Percentiles rank a stretch among this genome's conserved stretches.
Evolutionary conservation across 352 stramenopile species (phyloP).

Genomic region (Globisporangium perplexum): DNA sequence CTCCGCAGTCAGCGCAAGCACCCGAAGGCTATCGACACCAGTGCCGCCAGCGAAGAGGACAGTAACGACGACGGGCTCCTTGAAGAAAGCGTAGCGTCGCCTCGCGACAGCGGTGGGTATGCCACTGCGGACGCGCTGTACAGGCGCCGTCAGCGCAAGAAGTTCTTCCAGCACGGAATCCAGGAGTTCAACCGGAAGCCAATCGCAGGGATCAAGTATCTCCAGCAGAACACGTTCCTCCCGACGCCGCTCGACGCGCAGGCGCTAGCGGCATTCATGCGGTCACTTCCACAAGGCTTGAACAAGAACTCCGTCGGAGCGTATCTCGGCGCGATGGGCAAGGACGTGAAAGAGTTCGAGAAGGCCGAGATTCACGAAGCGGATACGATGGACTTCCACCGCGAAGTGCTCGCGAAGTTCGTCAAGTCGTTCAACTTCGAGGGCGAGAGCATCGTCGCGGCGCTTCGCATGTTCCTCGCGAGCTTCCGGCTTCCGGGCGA

Average conservation of each 20-base stretch:
- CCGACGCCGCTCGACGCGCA: constrained; percentile 67
- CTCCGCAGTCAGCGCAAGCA: constrained; percentile 35
- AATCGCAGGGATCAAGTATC: constrained; percentile 84
- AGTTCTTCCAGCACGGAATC: constrained; percentile 83
- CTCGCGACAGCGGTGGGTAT: constrained; percentile 11
- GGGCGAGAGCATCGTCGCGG: constrained; percentile 60
- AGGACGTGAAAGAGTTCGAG: constrained; percentile 71
- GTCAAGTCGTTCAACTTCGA: constrained; percentile 83
- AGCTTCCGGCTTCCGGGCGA: constrained; percentile 83
- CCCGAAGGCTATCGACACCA: constrained; percentile 18
- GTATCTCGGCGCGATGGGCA: constrained; percentile 84
- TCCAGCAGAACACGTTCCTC: constrained; percentile 75
- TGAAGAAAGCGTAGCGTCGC: constrained; percentile 15
- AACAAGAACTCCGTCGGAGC: constrained; percentile 78
- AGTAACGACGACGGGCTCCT: constrained; percentile 26
- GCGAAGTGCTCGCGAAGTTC: constrained; percentile 62
- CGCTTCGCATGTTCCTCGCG: constrained; percentile 78
- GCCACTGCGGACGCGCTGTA: constrained; percentile 45
- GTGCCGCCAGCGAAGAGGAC: constrained; percentile 19
- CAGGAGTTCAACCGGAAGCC: constrained; percentile 94
- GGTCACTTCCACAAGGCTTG: constrained; percentile 71
- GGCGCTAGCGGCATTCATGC: constrained; percentile 83
- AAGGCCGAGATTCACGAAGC: constrained; percentile 69
- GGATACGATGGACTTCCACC: constrained; percentile 84
- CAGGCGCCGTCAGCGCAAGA: constrained; percentile 68